Conservation (phyloP, 371 early-diverging fungal genomes). For the Mortierella sp. region DNA sequence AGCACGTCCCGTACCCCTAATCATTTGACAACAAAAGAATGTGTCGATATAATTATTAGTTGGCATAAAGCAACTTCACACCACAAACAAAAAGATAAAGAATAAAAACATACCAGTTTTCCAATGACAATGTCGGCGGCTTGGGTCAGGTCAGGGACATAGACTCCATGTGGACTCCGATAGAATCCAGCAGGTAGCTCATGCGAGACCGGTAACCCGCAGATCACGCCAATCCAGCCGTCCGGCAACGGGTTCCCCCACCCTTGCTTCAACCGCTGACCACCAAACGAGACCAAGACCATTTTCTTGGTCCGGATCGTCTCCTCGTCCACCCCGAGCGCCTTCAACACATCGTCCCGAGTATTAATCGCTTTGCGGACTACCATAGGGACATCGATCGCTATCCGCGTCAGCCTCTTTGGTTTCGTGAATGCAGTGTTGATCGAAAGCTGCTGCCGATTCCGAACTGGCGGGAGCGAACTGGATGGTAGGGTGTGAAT, state of each 20-base stretch:
- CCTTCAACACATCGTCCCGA: slow-evolving; percentile 66
- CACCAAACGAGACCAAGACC: slow-evolving; percentile 84
- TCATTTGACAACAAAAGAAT: neutral
- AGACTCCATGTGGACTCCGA: slow-evolving; percentile 72
- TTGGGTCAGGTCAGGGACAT: slow-evolving; percentile 82
- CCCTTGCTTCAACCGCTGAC: slow-evolving; percentile 69
- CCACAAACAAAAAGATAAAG: neutral
- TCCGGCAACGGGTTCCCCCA: slow-evolving; percentile 75
- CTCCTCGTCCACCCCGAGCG: slow-evolving; percentile 71
- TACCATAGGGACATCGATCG: slow-evolving; percentile 53
- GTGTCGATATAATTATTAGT: neutral
- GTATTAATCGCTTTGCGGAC: slow-evolving; percentile 64
- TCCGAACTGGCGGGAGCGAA: neutral
- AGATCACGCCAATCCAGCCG: slow-evolving; percentile 84
- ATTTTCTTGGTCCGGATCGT: slow-evolving; percentile 71
- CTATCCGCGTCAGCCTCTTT: slow-evolving; percentile 19
- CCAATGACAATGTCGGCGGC: slow-evolving; percentile 84
- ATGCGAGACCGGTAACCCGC: slow-evolving; percentile 69
- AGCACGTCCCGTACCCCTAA: slow-evolving; percentile 87
- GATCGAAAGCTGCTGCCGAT: slow-evolving; percentile 2
- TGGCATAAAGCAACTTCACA: neutral
- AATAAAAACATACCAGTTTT: slow-evolving; percentile 65
- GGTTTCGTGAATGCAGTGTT: slow-evolving; percentile 6
- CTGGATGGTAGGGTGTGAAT: neutral
- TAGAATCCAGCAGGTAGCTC: slow-evolving; percentile 71